Percentiles rank a stretch among this genome's conserved stretches.
Conservation (phyloP, 805 yeast genomes). For the Candida krabiensis region DNA sequence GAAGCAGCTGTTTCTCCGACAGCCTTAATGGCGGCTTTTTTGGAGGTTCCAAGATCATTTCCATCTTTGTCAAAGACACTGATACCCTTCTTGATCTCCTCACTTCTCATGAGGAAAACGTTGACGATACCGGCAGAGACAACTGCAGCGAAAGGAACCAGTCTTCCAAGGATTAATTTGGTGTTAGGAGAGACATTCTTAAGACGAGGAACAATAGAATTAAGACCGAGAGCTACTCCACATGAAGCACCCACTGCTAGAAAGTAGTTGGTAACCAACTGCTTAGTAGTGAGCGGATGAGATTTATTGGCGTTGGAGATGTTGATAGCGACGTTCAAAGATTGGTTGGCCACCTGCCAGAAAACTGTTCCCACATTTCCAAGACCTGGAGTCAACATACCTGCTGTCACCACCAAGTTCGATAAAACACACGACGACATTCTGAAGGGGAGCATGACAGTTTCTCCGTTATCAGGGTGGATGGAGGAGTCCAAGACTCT, state of each 20-base stretch:
- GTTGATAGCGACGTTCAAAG: conserved; percentile 94
- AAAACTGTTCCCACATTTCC: conserved; percentile 89
- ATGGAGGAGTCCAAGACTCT: conserved; percentile 84
- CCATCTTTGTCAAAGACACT: conserved; percentile 65
- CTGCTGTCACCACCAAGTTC: conserved; percentile 91
- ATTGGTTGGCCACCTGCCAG: conserved; percentile 98
- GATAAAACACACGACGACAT: conserved; percentile 96
- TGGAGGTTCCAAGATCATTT: conserved; percentile 69
- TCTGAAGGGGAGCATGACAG: conserved; percentile 89
- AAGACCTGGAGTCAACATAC: conserved; percentile 94
- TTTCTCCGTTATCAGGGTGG: conserved; percentile 96
- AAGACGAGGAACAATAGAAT: conserved; percentile 85
- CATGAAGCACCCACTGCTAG: conserved; percentile 94
- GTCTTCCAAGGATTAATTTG: conserved; percentile 70
- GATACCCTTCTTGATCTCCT: conserved; percentile 86
- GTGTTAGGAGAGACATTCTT: conserved; percentile 69
- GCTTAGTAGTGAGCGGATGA: conserved; percentile 80
- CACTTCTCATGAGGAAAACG: conserved; percentile 95
- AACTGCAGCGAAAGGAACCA: conserved; percentile 98
- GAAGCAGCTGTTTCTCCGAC: conserved; percentile 97
- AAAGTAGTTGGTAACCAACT: conserved; percentile 74
- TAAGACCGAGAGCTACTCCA: conserved; percentile 91
- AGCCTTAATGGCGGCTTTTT: conserved; percentile 85
- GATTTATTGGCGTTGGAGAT: conserved; percentile 96
- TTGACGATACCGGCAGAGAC: conserved; percentile 96